Conservation (phyloP, 768 basidiomycete genomes). For the Tylopilus vinaceipallidus region DNA sequence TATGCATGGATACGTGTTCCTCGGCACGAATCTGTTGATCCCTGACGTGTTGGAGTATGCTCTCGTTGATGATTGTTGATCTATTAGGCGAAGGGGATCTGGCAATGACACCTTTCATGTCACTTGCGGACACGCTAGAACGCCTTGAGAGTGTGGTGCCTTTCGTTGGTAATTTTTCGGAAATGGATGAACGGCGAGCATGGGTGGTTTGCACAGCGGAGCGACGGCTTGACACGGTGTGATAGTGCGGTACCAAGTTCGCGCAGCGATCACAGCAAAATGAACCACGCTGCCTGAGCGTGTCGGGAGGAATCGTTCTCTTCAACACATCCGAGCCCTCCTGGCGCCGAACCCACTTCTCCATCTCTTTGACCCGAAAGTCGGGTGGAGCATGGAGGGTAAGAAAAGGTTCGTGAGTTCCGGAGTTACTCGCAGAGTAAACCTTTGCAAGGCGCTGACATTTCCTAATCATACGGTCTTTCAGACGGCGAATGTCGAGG, state of each 20-base stretch:
- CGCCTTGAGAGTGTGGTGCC: constrained; percentile 20
- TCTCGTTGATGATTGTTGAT: constrained; percentile 12
- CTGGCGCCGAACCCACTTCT: constrained; percentile 68
- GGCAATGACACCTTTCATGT: not conserved
- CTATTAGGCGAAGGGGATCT: constrained; percentile 14
- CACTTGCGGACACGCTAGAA: constrained; percentile 10
- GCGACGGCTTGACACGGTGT: constrained; percentile 27
- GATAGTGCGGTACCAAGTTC: constrained; percentile 33
- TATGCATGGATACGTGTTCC: constrained; percentile 14
- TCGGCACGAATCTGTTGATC: constrained; percentile 17
- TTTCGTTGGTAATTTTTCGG: constrained; percentile 18
- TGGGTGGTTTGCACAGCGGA: constrained; percentile 24
- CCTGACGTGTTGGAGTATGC: constrained; percentile 6
- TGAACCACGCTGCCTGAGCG: constrained; percentile 27
- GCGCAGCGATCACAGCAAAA: constrained; percentile 36
- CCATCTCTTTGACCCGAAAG: constrained; percentile 77
- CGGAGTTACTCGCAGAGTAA: constrained; percentile 37
- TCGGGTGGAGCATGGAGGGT: constrained; percentile 68
- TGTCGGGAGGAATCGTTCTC: constrained; percentile 19
- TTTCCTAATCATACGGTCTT: constrained; percentile 81
- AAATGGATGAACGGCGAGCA: constrained; percentile 25
- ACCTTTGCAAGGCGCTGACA: constrained; percentile 61
- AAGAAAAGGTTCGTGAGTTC: constrained; percentile 51
- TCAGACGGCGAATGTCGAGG: constrained; percentile 71
- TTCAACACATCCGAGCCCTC: constrained; percentile 26